Conservation (phyloP, 345 rosid genomes). For the Dipteronia sinensis region DNA sequence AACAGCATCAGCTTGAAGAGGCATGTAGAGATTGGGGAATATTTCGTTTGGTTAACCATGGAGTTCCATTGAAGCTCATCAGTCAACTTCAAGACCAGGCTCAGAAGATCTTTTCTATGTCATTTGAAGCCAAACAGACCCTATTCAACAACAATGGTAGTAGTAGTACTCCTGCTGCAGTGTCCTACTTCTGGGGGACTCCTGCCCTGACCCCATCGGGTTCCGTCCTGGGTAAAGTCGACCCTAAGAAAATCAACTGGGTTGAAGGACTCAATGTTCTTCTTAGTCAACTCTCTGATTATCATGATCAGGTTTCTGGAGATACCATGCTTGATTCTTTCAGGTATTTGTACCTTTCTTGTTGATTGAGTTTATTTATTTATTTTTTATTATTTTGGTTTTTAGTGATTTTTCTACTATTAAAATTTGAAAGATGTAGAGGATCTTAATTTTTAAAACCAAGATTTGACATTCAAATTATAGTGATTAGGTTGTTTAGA, state of each 20-base stretch:
- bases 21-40: constrained; percentile 71
- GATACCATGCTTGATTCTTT: constrained; percentile 45
- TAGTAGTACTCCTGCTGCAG: constrained; percentile 19
- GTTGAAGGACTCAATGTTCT: constrained; percentile 73
- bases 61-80: constrained; percentile 49
- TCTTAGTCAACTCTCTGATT: constrained; percentile 45
- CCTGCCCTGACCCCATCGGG: constrained; percentile 68
- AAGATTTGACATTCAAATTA: background rate
- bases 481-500: constrained; percentile 12
- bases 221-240: constrained; percentile 36
- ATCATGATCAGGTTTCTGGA: constrained; percentile 17
- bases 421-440: too few relatives aligned
- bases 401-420: too few relatives aligned
- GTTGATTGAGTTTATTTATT: background rate
- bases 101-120: constrained; percentile 40
- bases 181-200: constrained; percentile 85
- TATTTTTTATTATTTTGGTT: too few relatives aligned
- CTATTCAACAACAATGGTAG: constrained; percentile 16
- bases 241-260: constrained; percentile 45
- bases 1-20: constrained; percentile 33
- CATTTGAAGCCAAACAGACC: constrained; percentile 52
- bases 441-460: background rate
- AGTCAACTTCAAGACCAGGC: constrained; percentile 45
- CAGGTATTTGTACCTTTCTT: constrained; percentile 49
- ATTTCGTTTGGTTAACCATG: constrained; percentile 71